Base-by-base conservation (phyloP, 257 asterid species). In the Nicotiana benthamiana region DNA sequence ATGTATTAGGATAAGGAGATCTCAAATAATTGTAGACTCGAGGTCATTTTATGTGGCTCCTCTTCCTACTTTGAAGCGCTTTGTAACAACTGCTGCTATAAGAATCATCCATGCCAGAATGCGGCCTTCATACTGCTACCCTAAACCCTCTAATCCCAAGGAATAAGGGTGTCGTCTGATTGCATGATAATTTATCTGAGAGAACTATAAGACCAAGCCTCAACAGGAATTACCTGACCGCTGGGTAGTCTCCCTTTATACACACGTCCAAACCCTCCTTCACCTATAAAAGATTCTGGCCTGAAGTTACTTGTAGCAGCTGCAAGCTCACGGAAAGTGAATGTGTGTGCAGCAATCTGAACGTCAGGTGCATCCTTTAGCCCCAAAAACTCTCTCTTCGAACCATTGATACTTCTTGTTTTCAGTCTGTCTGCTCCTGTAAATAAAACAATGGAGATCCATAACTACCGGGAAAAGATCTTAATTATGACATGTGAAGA, bases 221-320 rank as follows among this genome's bases (percentile, higher is more conserved):
- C 26, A 51, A 64, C 30, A 28, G 48, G 61, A 79, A 79, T 80
- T 88, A 94, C 99, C 98, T 92, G 99, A 20, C 98, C 97, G 80
- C 81, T 90, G 1, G 89, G 81, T 77, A 94, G 97, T 82, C 75
- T 86, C 65, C 99, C 99, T 85, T 85, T 94, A 87, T 94, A 92
- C 7, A 94, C 99, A 63, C 97, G 90, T 46, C 98, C 99, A 52
- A 96, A 94, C 22, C 99, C 99, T 75, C 99, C 99, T 83, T 96
- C 99, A 9, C 99, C 99, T 82, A 96, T 76, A 87, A 94, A 92
- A 82, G 95, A 91, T 65, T 96, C 99, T 1, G 89, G 91, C 91
- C 89, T 87, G 84, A 96, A 96, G 84, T 92, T 96, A 87, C 89
- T 87, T 22, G 99, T 92, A 18, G 95, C 99, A 74, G 89, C 89